Base-by-base conservation (phyloP, 1,284 basidiomycete genomes). In the Tremellales sp. region DNA sequence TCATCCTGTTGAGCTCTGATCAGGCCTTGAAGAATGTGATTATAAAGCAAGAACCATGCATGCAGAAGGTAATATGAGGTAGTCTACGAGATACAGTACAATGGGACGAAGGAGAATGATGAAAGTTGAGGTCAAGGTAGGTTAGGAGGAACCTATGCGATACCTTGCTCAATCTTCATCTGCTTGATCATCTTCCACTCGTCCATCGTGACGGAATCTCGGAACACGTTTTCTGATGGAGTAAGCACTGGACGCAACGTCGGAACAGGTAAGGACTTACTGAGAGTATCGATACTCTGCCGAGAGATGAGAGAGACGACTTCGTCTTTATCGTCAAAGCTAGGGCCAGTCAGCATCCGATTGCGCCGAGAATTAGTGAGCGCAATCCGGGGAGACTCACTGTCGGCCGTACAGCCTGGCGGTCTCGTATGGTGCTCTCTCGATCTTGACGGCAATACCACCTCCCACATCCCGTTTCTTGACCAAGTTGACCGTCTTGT, bases 391-490 rank as follows among this genome's bases (percentile, higher is more conserved):
- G 22, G 17, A 4, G 40, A 70, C 66, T 62, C 54, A 68, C 64
- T 73, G 73, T 56, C 73, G 55, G 6, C 91, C 91, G 66, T 87
- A 96, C 81, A 91, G 88, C 77, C 93, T 94, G 13, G 92, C 85
- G 33, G 88, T 87, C 75, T 97, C 89, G 75, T 98, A 93, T 4
- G 92, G 86, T 1, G 92, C 92, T 68, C 96, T 88, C 73, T 99
- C 96, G 57, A 98, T 97, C 80, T 97, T 97, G 68, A 98, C 89
- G 0, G 96, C 96, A 17, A 97, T 94, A 73, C 94, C 94, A 52
- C 82, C 94, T 66, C 92, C 94, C 23, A 89, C 85, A 71, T 97
- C 91, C 15, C 84, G 81, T 75, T 89, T 91, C 78, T 94, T 96
- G 61, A 98, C 83, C 23, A 94, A 79, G 80, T 64, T 72, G 65